A percentile compares a stretch with the other conserved stretches of the same genome.
Conservation (phyloP, 768 basidiomycete species). For the Pulveroboletus sp. region DNA sequence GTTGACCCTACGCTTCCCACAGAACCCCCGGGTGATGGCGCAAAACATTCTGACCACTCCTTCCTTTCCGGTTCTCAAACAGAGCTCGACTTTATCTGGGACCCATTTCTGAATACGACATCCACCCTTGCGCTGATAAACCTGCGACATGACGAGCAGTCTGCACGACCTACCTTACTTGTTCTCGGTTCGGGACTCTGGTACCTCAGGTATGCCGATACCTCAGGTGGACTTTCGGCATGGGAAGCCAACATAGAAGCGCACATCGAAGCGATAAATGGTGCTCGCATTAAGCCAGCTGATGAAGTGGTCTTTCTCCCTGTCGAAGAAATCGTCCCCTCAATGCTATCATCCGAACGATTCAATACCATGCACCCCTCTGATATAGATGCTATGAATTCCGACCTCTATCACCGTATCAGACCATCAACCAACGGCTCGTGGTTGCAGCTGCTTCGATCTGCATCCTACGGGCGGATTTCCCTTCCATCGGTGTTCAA, state of each 20-base stretch:
- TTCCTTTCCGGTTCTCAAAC: slow-evolving; percentile 46
- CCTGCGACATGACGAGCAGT: slow-evolving; percentile 7
- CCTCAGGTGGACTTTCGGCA: slow-evolving; percentile 70
- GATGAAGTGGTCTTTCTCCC: slow-evolving; percentile 79
- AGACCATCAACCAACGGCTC: slow-evolving; percentile 32
- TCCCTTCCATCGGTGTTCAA: slow-evolving; percentile 81
- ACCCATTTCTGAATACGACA: slow-evolving; percentile 81
- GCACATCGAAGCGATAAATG: slow-evolving; percentile 51
- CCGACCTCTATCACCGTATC: slow-evolving; percentile 72
- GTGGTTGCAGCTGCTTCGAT: slow-evolving; percentile 28
- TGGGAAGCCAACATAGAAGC: slow-evolving; percentile 78
- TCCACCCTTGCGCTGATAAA: slow-evolving; percentile 46
- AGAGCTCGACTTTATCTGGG: slow-evolving; percentile 70
- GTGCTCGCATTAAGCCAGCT: slow-evolving; percentile 44
- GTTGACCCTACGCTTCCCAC: slow-evolving; percentile 58
- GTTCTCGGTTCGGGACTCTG: slow-evolving; percentile 86
- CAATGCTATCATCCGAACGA: slow-evolving; percentile 63
- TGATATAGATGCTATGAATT: slow-evolving; percentile 91
- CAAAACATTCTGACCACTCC: slow-evolving; percentile 68
- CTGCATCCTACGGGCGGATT: slow-evolving; percentile 34
- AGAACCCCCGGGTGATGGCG: slow-evolving; percentile 49
- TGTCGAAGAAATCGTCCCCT: slow-evolving; percentile 65
- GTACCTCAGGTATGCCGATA: slow-evolving; percentile 76
- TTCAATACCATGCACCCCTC: slow-evolving; percentile 66
- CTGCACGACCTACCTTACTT: slow-evolving; percentile 56